Base-by-base conservation (phyloP, 2,329 filamentous ascomycete genomes). In the Neocucurbitaria cava region DNA sequence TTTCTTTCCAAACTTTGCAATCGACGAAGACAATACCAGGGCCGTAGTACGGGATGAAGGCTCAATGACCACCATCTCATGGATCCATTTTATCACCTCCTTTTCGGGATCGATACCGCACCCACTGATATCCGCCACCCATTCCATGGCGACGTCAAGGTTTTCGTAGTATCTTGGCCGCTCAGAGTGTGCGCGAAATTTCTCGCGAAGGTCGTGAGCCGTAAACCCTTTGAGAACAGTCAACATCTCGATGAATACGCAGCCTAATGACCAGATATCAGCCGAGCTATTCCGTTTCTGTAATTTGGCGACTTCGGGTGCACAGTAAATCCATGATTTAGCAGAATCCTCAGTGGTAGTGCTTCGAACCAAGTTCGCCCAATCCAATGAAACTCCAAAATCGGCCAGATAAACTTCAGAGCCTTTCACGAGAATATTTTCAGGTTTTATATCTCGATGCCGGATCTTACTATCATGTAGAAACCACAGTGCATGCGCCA, bases 371-470 rank as follows among this genome's bases (percentile, higher is more conserved):
- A 38, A 21, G 20, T 44, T 17, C 5, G 6, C 20, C 43, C 48
- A 59, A 42, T 59, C 56, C 2, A 49, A 24, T 5, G 48, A 42
- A 3, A 59, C 47, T 3, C 56, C 56, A 26, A 59, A 59, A 31
- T 59, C 56, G 3, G 56, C 51, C 11, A 59, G 21, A 17, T 30
- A 47, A 17, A 53, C 44, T 4, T 42, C 5, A 28, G 3, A 5
- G 2, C 43, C 50, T 9, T 47, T 42, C 3, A 53, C 43, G 5
- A 58, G 24, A 30, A 74, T 72, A 33, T 73, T 75, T 3, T 33
- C 36, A n/a, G 71, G 70, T 44, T 73, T 74, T 38, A 74, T 69
- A 45, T 73, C 69, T 49, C 66, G 70, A 45, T 75, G 68, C 24
- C 67, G 56, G 15, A 71, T 59, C 3, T 59, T 55, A 21, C 56